phyloP scores from a whole-genome alignment of 331 rosid genomes.

The Pyracantha coccinea region DNA sequence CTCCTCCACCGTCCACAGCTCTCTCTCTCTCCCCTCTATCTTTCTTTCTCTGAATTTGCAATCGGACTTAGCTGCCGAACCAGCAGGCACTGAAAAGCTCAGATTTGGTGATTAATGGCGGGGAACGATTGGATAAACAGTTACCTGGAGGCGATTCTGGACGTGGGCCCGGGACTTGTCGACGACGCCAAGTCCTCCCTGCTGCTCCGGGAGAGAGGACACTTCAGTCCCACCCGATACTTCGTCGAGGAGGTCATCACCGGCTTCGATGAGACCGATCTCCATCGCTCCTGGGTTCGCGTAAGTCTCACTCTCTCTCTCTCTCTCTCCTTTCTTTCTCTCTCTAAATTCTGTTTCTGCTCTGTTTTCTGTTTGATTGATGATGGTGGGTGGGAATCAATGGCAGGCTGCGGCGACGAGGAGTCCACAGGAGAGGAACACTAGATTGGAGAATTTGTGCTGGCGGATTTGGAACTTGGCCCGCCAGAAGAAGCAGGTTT shows the following conservation, averaged over 20 bases:
- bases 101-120: conserved; percentile 43
- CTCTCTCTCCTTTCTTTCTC: background rate
- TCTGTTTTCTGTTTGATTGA: background rate
- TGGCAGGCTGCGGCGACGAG: conserved; percentile 82
- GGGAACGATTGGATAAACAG: conserved; percentile 99
- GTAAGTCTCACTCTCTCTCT: conserved; percentile 15
- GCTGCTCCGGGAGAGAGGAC: conserved; percentile 85
- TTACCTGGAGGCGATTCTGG: conserved; percentile 89
- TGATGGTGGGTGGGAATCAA: background rate
- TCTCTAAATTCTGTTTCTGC: background rate
- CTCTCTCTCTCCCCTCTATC: background rate
- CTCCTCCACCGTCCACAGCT: background rate
- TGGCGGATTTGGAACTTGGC: conserved; percentile 99
- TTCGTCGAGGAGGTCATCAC: conserved; percentile 93
- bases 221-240: conserved; percentile 96
- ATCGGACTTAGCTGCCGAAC: background rate
- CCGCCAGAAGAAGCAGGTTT: conserved; percentile 95
- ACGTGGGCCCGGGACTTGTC: conserved; percentile 81
- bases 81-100: background rate
- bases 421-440: conserved; percentile 97
- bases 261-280: conserved; percentile 97
- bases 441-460: conserved; percentile 95
- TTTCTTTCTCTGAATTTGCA: background rate
- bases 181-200: conserved; percentile 82
- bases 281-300: conserved; percentile 95